Conservation (phyloP, 768 basidiomycete species). For the Mycena venus region DNA sequence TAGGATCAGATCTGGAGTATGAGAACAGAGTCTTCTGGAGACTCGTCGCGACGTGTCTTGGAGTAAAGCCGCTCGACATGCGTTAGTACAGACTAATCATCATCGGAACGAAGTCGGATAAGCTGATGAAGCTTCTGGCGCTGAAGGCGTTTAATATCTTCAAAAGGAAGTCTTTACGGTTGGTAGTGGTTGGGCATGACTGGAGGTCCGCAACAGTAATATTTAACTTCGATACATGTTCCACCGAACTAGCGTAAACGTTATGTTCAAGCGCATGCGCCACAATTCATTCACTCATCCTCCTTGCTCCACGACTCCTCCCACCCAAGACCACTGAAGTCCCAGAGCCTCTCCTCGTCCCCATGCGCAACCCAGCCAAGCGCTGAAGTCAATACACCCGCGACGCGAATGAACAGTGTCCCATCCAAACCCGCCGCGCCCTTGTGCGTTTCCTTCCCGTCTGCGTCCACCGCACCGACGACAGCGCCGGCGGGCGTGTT, state of each 20-base stretch:
- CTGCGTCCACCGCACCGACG: conserved; percentile 55
- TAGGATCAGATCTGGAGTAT: too few relatives aligned
- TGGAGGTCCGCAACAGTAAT: background rate
- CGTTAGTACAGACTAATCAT: too few relatives aligned
- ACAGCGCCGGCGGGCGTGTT: conserved; percentile 53
- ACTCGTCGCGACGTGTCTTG: too few relatives aligned
- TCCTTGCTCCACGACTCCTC: conserved; percentile 64
- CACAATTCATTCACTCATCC: conserved; percentile 5
- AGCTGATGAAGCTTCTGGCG: too few relatives aligned
- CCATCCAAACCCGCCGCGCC: conserved; percentile 65
- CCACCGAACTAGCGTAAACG: background rate
- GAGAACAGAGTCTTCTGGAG: too few relatives aligned
- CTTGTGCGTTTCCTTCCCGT: conserved; percentile 57
- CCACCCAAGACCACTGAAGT: conserved; percentile 69
- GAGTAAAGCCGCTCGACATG: too few relatives aligned
- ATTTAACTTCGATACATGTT: background rate
- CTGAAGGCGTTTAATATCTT: too few relatives aligned
- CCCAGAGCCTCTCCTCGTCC: conserved; percentile 63
- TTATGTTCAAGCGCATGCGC: background rate
- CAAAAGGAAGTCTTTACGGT: too few relatives aligned
- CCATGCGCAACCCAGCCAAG: conserved; percentile 71
- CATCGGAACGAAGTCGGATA: too few relatives aligned
- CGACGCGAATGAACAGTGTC: conserved; percentile 68
- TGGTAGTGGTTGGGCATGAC: background rate
- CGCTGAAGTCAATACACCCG: conserved; percentile 67